Conservation (phyloP, 1,284 basidiomycete species). For the Malassezia pachydermatis region DNA sequence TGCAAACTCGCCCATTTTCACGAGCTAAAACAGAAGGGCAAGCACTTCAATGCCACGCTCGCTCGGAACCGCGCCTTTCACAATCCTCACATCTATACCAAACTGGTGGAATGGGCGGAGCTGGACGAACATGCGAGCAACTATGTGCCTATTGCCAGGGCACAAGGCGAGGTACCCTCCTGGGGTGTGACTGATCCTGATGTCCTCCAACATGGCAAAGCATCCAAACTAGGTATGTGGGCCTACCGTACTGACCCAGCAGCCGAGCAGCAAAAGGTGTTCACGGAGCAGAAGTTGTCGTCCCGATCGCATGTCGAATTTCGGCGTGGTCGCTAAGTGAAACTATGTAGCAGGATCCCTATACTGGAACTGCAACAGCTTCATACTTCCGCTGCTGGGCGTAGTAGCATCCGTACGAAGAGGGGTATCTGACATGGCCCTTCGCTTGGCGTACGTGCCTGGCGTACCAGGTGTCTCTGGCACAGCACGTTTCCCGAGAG, state of each 20-base stretch:
- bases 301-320: conserved; percentile 9
- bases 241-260: conserved; percentile 3
- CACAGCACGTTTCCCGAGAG: conserved; percentile 6
- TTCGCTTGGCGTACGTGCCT: background rate
- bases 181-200: background rate
- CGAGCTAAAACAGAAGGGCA: conserved; percentile 57
- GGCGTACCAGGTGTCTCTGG: background rate
- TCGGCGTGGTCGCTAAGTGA: background rate
- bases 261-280: background rate
- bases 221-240: conserved; percentile 5
- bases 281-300: background rate
- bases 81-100: conserved; percentile 84
- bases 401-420: background rate
- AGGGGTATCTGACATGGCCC: conserved; percentile 2
- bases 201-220: conserved; percentile 4
- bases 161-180: background rate
- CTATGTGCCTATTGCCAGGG: background rate
- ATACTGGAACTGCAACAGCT: conserved; percentile 16
- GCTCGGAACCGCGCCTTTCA: conserved; percentile 80
- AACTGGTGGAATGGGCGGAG: conserved; percentile 80
- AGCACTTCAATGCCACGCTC: conserved; percentile 86
- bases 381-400: conserved; percentile 4
- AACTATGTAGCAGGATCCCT: no score
- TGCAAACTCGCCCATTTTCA: conserved; percentile 62
- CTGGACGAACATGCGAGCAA: conserved; percentile 60